phyloP scores from a whole-genome alignment of 176 grass and related monocot species.

The Avena insularis region DNA sequence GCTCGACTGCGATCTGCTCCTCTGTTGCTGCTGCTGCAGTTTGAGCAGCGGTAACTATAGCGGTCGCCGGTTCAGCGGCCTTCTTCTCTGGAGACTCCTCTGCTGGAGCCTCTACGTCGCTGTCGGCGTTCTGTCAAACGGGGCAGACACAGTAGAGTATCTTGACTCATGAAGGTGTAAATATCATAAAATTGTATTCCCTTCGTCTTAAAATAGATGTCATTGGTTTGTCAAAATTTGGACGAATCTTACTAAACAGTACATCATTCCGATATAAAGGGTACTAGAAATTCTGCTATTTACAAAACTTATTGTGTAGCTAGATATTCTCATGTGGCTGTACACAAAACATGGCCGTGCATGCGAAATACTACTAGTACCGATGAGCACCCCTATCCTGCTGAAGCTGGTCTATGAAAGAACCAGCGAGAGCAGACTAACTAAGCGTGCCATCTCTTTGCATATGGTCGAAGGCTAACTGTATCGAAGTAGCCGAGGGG shows the following conservation, averaged over 20 bases:
- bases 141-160: neutral
- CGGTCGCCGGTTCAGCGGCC: neutral
- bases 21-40: neutral
- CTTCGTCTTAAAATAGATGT: too few species aligned
- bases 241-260: too few species aligned
- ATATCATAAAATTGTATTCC: neutral
- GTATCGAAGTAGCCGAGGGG: too few species aligned
- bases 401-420: too few species aligned
- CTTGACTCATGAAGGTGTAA: neutral
- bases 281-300: neutral
- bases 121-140: constrained; percentile 35
- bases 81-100: neutral
- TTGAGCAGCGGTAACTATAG: neutral
- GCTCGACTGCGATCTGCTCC: neutral
- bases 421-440: neutral
- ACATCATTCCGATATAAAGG: neutral
- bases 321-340: neutral
- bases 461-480: neutral
- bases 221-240: too few species aligned
- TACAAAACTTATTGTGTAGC: neutral
- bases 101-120: neutral
- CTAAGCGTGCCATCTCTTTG: neutral
- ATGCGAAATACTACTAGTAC: too few species aligned
- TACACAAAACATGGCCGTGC: neutral
- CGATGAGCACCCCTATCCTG: too few species aligned